Conservation (phyloP, 2,329 filamentous ascomycete species). For the Botrytis cinerea region DNA sequence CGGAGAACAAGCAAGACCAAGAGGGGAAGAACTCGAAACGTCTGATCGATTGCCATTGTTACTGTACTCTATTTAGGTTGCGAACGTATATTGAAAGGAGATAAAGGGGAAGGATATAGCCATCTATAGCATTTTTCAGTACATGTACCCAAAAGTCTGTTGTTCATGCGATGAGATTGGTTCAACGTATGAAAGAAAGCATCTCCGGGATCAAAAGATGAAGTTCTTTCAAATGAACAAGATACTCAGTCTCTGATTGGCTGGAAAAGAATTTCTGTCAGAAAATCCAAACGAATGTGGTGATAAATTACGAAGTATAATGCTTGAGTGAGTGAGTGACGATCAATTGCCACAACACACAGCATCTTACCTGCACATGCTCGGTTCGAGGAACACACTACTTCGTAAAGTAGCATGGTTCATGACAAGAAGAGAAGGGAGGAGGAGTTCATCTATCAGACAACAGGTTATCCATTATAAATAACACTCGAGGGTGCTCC, state of each 20-base stretch:
- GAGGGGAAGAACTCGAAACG: not conserved
- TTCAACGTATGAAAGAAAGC: not conserved
- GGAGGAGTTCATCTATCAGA: not conserved
- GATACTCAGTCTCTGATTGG: not conserved
- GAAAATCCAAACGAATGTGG: not conserved
- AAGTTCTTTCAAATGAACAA: conserved; percentile 2
- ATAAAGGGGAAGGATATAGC: not conserved
- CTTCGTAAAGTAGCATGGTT: not conserved
- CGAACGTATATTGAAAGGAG: not conserved
- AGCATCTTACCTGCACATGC: not conserved
- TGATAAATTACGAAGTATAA: not conserved
- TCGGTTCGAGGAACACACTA: not conserved
- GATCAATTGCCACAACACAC: conserved; percentile 14
- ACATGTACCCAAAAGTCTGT: not conserved
- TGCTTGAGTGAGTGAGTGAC: not conserved
- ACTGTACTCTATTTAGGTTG: not conserved
- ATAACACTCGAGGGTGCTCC: not conserved
- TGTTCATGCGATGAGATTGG: not conserved
- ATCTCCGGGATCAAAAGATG: not conserved
- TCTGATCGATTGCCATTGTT: not conserved
- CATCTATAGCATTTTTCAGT: not conserved
- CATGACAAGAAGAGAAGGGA: not conserved
- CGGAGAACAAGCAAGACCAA: not conserved
- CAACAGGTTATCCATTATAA: not conserved
- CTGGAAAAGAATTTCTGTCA: not conserved